Evolutionary conservation across 495 filamentous ascomycete genomes (phyloP), one percentile per base, ranked within the genome.

Genomic region (Penicillium canariense): DNA sequence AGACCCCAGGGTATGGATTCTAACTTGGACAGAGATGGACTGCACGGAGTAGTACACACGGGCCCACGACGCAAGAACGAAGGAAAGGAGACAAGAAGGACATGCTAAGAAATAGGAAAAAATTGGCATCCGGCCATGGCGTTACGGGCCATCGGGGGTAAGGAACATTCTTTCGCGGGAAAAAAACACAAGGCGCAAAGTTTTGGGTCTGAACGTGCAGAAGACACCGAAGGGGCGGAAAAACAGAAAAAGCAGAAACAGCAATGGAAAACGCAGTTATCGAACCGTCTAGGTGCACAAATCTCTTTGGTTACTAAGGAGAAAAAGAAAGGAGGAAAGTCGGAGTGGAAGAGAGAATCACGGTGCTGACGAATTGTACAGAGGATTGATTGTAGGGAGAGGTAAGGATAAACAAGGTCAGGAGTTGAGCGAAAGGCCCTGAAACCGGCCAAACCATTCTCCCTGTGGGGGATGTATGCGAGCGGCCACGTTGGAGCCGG

Each of bases 391-490:
- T 7, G 26, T 20, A 26, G 27, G 40, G 22, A 5, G 9, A n/a
- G n/a, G 17, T 25, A 11, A 53, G 22, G 26, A 25, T 23, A 20
- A 35, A n/a, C 18, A 17, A 32, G 30, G 11, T 71, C 56, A 79
- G 42, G 74, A 78, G 26, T 74, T 75, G 15, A 82, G 72, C 9
- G 79, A 82, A n/a, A 82, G 54, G 18, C 77, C 77, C 54, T 79
- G 79, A 56, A 82, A 80, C 4, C 70, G 63, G 40, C 62, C 61
- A 30, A 66, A 61, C 76, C 77, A 81, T 42, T 81, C 79, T 36
- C 62, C 61, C 22, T 71, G 69, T 10, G 65, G 52, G 14, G 70
- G 64, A 17, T 77, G 69, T 34, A 73, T 61, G 32, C 75, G 71
- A 39, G 71, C 54, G 12, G 63, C 58, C 14, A 64, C 61, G 35